Percentiles rank a stretch among this genome's conserved stretches.
These are phyloP conservation scores for Excoecaria cochinchinensis DNA, from an alignment of 345 rosid species.

Conservation along the genomic window DNA sequence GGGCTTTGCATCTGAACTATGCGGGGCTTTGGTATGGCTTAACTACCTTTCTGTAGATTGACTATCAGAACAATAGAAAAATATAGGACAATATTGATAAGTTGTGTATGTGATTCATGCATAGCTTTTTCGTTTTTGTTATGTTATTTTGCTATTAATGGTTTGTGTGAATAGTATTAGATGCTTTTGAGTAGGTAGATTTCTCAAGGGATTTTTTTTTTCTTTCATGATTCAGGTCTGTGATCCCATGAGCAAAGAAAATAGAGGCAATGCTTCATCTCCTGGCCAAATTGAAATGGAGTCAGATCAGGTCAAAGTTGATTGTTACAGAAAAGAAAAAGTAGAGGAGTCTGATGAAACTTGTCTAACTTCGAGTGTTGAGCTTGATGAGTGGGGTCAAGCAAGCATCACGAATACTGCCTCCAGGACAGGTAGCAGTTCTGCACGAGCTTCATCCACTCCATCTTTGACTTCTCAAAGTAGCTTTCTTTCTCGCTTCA, in stretches of 20 bases:
- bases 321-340: conserved; percentile 41
- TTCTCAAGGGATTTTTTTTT: not conserved
- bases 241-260: conserved; percentile 39
- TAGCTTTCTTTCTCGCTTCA: conserved; percentile 78
- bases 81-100: not conserved
- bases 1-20: not conserved
- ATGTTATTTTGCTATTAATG: not conserved
- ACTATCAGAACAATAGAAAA: not conserved
- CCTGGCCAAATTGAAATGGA: conserved; percentile 23
- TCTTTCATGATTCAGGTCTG: conserved; percentile 32
- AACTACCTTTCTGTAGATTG: not conserved
- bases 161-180: not conserved
- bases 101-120: not conserved
- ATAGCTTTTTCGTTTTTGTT: not conserved
- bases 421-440: conserved; percentile 46
- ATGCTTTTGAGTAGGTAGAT: not conserved
- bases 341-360: conserved; percentile 37
- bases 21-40: not conserved
- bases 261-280: conserved; percentile 32
- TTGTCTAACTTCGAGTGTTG: conserved; percentile 42
- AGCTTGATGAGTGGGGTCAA: conserved; percentile 47
- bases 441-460: conserved; percentile 48
- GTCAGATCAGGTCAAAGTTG: conserved; percentile 41
- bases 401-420: conserved; percentile 32
- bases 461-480: conserved; percentile 38